phyloP scores from a whole-genome alignment of 345 rosid genomes.

The Hirschfeldia incana region DNA sequence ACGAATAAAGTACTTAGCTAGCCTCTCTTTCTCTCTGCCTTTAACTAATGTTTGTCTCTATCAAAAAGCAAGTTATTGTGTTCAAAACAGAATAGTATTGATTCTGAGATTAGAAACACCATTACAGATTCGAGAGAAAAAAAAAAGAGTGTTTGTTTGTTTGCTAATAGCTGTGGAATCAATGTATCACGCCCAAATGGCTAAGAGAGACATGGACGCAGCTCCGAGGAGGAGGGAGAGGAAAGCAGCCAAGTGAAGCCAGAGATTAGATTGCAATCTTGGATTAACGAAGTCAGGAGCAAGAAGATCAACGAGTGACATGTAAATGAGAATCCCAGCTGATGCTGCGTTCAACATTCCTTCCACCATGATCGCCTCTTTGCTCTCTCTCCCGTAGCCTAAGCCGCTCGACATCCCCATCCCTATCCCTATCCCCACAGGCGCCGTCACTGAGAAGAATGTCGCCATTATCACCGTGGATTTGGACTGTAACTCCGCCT shows the following conservation, averaged over 20 bases:
- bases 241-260: constrained; percentile 59
- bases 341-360: constrained; percentile 68
- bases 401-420: constrained; percentile 49
- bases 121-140: constrained; percentile 32
- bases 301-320: constrained; percentile 84
- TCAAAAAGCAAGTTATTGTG: constrained; percentile 10
- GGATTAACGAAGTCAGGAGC: constrained; percentile 72
- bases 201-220: constrained; percentile 64
- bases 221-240: constrained; percentile 60
- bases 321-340: constrained; percentile 70
- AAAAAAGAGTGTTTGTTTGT: constrained; percentile 18
- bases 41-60: constrained; percentile 23
- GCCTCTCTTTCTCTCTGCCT: constrained; percentile 12
- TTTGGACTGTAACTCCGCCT: constrained; percentile 57
- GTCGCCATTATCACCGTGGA: constrained; percentile 60
- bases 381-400: constrained; percentile 47
- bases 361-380: constrained; percentile 54
- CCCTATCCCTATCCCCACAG: constrained; percentile 64
- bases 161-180: neutral
- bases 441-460: constrained; percentile 72
- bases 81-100: constrained; percentile 35
- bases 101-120: constrained; percentile 14
- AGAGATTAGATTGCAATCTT: constrained; percentile 49
- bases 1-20: constrained; percentile 10
- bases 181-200: constrained; percentile 58